Evolutionary conservation across 1,284 basidiomycete genomes (phyloP).

Genomic region (Hypsizygus ulmarius): DNA sequence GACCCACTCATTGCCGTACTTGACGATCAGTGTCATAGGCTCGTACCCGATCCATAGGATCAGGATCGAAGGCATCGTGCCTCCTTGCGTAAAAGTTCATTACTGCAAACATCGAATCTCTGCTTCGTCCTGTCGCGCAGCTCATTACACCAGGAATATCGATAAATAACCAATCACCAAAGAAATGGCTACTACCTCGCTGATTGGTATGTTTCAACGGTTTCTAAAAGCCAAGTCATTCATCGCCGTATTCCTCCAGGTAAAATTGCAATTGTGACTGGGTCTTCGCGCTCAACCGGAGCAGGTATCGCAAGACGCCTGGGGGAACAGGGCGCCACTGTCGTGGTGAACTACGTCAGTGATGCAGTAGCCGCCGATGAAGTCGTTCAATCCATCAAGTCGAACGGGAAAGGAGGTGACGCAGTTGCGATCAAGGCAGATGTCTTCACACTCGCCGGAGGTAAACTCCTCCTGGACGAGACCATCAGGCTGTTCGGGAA

Average conservation of each 20-base stretch:
- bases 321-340: constrained; percentile 53
- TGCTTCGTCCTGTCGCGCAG: no score
- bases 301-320: constrained; percentile 52
- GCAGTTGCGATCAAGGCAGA: constrained; percentile 54
- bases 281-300: constrained; percentile 59
- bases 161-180: no score
- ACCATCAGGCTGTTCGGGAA: constrained; percentile 46
- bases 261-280: constrained; percentile 57
- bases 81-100: no score
- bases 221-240: no score
- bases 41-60: no score
- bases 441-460: constrained; percentile 43
- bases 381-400: constrained; percentile 43
- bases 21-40: no score
- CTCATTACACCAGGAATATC: no score
- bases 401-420: constrained; percentile 40
- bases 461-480: constrained; percentile 42
- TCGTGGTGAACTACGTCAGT: constrained; percentile 54
- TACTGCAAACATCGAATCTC: no score
- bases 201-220: no score
- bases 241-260: constrained; percentile 24
- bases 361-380: constrained; percentile 41
- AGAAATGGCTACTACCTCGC: no score
- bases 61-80: no score
- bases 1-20: no score